Evolutionary conservation across 2,329 filamentous ascomycete species (phyloP).

Genomic region (Ophiognomonia clavigignenti-juglandacearum): DNA sequence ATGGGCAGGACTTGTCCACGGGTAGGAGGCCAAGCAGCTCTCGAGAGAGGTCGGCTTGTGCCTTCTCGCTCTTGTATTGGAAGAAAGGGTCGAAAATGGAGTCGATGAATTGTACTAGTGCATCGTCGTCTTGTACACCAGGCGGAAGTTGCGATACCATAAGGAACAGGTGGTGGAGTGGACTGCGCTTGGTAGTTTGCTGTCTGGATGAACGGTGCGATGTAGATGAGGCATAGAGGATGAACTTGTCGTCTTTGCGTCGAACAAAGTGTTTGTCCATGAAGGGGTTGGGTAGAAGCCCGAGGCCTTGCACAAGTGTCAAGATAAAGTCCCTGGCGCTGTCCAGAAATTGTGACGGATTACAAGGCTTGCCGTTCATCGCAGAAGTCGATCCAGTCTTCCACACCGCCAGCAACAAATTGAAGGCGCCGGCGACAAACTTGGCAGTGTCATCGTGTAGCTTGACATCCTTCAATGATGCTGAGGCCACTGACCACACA

Average conservation of each 20-base stretch:
- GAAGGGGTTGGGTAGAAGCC: constrained; percentile 50
- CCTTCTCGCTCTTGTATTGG: constrained; percentile 38
- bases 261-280: constrained; percentile 55
- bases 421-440: constrained; percentile 69
- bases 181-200: constrained; percentile 47
- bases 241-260: constrained; percentile 50
- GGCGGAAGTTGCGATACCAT: constrained; percentile 50
- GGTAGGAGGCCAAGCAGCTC: constrained; percentile 49
- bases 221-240: constrained; percentile 57
- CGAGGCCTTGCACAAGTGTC: constrained; percentile 46
- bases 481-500: constrained; percentile 58
- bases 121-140: constrained; percentile 42
- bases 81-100: constrained; percentile 57
- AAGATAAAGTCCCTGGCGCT: constrained; percentile 48
- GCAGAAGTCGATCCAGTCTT: constrained; percentile 32
- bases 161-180: constrained; percentile 62
- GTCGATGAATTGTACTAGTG: constrained; percentile 40
- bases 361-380: constrained; percentile 42
- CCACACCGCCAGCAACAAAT: constrained; percentile 68
- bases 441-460: constrained; percentile 77
- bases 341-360: constrained; percentile 47
- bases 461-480: constrained; percentile 82
- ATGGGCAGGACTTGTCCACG: constrained; percentile 38
- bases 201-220: constrained; percentile 54
- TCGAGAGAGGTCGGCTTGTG: constrained; percentile 40